Conservation (phyloP, 2,329 filamentous ascomycete species). For the Cadophora luteo-olivacea region DNA sequence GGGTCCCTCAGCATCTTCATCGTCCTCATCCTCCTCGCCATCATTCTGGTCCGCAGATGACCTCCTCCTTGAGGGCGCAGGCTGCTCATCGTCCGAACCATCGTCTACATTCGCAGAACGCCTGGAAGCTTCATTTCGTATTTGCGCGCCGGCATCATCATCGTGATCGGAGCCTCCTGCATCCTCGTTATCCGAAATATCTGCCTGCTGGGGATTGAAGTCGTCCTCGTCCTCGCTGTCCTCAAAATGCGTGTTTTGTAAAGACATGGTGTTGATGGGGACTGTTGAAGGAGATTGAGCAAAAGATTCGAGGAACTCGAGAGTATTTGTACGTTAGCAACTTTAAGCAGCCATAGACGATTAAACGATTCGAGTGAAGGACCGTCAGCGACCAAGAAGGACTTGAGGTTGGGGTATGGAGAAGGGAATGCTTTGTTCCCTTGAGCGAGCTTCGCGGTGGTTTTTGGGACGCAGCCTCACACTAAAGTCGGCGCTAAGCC, state of each 20-base stretch:
- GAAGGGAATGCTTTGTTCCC: conserved; percentile 2
- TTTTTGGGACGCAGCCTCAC: conserved; percentile 15
- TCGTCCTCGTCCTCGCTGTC: conserved; percentile 81
- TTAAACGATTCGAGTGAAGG: background rate
- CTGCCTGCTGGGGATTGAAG: conserved; percentile 83
- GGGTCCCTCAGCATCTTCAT: conserved; percentile 54
- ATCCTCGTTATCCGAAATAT: conserved; percentile 75
- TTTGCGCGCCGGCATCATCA: conserved; percentile 39
- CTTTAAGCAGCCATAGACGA: conserved; percentile 23
- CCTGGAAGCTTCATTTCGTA: conserved; percentile 39
- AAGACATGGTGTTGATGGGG: conserved; percentile 36
- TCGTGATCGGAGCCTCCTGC: conserved; percentile 42
- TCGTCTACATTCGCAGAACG: conserved; percentile 50
- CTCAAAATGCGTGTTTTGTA: conserved; percentile 46
- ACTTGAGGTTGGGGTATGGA: background rate
- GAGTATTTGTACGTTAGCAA: conserved; percentile 26
- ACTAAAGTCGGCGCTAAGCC: background rate
- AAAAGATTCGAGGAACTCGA: background rate
- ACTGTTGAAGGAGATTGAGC: conserved; percentile 12
- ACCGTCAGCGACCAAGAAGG: background rate
- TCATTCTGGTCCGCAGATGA: conserved; percentile 48
- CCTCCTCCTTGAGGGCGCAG: conserved; percentile 41
- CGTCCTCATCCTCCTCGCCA: conserved; percentile 48
- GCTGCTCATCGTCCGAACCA: conserved; percentile 54
- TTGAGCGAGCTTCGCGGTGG: conserved; percentile 1